A percentile compares a stretch with the other conserved stretches of the same genome.
Evolutionary conservation across 139 green algal genomes (phyloP).

Genomic region (Chlorella sp.): DNA sequence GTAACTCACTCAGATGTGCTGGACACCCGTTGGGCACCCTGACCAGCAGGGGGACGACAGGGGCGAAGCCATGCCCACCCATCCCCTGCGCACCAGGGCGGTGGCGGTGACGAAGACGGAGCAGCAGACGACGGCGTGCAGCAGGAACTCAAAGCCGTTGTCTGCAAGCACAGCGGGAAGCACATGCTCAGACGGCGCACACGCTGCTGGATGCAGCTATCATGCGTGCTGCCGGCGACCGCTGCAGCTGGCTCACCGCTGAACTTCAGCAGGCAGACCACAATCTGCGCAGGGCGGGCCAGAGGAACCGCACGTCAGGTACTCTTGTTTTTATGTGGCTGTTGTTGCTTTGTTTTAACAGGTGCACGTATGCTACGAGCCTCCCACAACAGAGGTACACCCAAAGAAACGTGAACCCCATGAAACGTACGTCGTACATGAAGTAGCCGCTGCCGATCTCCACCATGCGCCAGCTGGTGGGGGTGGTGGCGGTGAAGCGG

Average conservation of each 20-base stretch:
- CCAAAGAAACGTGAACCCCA: no score
- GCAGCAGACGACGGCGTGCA: constrained; percentile 43
- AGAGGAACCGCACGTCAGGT: no score
- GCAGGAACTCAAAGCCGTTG: constrained; percentile 39
- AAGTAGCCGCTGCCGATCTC: constrained; percentile 38
- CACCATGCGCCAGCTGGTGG: background rate
- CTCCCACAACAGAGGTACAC: no score
- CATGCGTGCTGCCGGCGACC: background rate
- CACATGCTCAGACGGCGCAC: no score
- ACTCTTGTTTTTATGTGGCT: no score
- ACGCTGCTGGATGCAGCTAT: background rate
- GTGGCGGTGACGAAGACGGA: constrained; percentile 22
- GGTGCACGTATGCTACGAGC: no score
- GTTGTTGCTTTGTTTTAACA: no score
- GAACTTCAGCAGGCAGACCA: constrained; percentile 11
- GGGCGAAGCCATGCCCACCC: no score
- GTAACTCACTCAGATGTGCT: no score
- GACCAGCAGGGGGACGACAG: no score
- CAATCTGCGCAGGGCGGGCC: no score
- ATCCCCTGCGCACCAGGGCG: constrained; percentile 18
- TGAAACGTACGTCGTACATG: constrained; percentile 30
- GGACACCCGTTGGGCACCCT: no score
- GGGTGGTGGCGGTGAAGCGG: background rate
- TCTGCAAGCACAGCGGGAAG: background rate
- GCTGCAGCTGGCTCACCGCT: background rate